Evolutionary conservation across 495 filamentous ascomycete species (phyloP).

Genomic region (Cercophora sp.): DNA sequence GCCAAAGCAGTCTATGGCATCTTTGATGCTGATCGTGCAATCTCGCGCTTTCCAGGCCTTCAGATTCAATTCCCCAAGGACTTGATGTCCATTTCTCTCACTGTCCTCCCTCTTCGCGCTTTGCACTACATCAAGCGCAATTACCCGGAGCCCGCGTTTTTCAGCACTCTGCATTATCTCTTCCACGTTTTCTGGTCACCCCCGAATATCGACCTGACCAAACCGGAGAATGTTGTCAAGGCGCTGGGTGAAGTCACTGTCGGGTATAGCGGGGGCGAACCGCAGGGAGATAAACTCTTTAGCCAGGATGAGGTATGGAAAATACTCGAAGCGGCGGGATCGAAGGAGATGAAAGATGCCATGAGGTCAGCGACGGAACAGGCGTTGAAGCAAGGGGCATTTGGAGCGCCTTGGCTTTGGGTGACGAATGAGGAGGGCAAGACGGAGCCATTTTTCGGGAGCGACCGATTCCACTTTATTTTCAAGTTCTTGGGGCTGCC

Average conservation of each 20-base stretch:
- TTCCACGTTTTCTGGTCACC: slow-evolving; percentile 40
- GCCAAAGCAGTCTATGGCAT: slow-evolving; percentile 57
- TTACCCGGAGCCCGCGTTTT: slow-evolving; percentile 31
- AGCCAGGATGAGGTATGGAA: slow-evolving; percentile 33
- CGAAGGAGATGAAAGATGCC: slow-evolving; percentile 53
- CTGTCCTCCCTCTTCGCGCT: slow-evolving; percentile 52
- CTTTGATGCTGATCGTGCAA: slow-evolving; percentile 55
- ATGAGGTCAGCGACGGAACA: slow-evolving; percentile 56
- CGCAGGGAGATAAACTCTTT: slow-evolving; percentile 21
- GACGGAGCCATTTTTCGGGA: slow-evolving; percentile 71
- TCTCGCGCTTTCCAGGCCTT: slow-evolving; percentile 46
- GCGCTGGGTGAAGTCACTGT: slow-evolving; percentile 25
- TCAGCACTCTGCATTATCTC: slow-evolving; percentile 29
- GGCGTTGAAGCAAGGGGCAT: slow-evolving; percentile 61
- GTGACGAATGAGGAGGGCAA: slow-evolving; percentile 55
- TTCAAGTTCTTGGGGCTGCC: slow-evolving; percentile 40
- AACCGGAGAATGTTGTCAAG: slow-evolving; percentile 17
- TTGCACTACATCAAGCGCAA: slow-evolving; percentile 59
- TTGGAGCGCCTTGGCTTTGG: slow-evolving; percentile 73
- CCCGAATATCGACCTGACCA: slow-evolving; percentile 30
- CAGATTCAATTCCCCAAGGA: slow-evolving; percentile 36
- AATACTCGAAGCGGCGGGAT: slow-evolving; percentile 48
- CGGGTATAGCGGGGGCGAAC: slow-evolving; percentile 9
- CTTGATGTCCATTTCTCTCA: slow-evolving; percentile 34
- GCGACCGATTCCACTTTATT: slow-evolving; percentile 45